Conservation (phyloP, 257 asterid genomes). For the Penstemon eatonii region DNA sequence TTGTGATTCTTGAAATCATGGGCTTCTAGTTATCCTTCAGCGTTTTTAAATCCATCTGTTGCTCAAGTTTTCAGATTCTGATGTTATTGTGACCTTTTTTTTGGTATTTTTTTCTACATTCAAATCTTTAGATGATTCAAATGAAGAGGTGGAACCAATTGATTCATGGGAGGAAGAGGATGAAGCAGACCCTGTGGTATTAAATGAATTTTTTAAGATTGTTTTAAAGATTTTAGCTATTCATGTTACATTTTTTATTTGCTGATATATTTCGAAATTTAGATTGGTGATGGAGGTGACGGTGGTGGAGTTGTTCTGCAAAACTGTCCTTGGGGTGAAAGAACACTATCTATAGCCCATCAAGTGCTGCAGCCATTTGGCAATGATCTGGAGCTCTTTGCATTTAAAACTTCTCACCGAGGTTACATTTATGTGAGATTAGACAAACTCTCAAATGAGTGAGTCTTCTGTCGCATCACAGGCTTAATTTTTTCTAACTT, state of each 20-base stretch:
- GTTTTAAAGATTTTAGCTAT: constrained; percentile 16
- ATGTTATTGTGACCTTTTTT: constrained; percentile 1
- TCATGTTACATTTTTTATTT: constrained; percentile 9
- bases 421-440: constrained; percentile 88
- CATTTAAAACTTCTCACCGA: constrained; percentile 76
- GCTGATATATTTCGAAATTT: constrained; percentile 17
- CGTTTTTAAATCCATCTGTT: background rate
- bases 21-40: background rate
- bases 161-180: constrained; percentile 95
- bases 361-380: constrained; percentile 56
- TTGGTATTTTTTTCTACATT: constrained; percentile 5
- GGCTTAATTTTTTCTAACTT: background rate
- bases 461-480: constrained; percentile 34
- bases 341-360: constrained; percentile 56
- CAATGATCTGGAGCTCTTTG: constrained; percentile 67
- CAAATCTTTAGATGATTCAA: constrained; percentile 41
- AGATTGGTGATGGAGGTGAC: constrained; percentile 94
- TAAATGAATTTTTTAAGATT: background rate
- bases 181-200: constrained; percentile 76
- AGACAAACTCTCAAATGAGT: constrained; percentile 75
- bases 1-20: background rate
- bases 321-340: constrained; percentile 82
- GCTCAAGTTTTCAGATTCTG: constrained; percentile 11
- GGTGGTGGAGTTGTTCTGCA: constrained; percentile 86
- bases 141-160: constrained; percentile 73